Evolutionary conservation across 169 alveolate species (phyloP).

Genomic region (Babesia sp.): DNA sequence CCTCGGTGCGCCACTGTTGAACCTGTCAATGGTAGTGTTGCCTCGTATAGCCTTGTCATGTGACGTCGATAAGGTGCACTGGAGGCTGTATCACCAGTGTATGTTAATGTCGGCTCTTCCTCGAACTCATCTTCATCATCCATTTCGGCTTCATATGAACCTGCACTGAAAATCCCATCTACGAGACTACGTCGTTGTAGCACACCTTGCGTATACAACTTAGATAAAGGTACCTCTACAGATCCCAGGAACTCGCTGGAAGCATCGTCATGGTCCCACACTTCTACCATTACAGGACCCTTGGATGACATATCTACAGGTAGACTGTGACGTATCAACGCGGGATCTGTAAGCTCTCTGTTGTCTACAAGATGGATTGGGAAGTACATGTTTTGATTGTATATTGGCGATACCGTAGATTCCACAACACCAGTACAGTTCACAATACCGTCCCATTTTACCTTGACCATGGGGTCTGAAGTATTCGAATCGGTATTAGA

Average conservation of each 20-base stretch:
- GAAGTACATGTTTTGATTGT: conserved; percentile 83
- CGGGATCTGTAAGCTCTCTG: conserved; percentile 75
- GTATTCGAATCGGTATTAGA: conserved; percentile 80
- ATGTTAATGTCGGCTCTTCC: conserved; percentile 16
- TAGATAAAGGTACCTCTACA: conserved; percentile 77
- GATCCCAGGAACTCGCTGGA: conserved; percentile 80
- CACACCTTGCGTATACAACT: conserved; percentile 72
- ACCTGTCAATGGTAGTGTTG: conserved; percentile 49
- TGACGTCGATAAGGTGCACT: conserved; percentile 51
- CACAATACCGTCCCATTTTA: conserved; percentile 86
- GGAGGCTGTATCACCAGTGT: conserved; percentile 56
- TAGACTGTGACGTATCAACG: conserved; percentile 74
- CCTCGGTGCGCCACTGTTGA: conserved; percentile 64
- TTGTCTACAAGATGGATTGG: conserved; percentile 82
- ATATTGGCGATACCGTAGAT: conserved; percentile 76
- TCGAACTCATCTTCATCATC: conserved; percentile 1
- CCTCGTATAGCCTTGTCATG: conserved; percentile 43
- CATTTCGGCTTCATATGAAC: conserved; percentile 3
- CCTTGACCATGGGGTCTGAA: conserved; percentile 83
- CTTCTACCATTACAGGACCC: conserved; percentile 84
- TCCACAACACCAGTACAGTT: conserved; percentile 71
- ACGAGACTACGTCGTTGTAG: conserved; percentile 66
- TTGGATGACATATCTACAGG: conserved; percentile 83
- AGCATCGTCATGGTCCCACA: conserved; percentile 81
- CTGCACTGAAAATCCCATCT: conserved; percentile 61